Conservation (phyloP, 1,139 yeast genomes). For the Arxiozyma heterogenica region DNA sequence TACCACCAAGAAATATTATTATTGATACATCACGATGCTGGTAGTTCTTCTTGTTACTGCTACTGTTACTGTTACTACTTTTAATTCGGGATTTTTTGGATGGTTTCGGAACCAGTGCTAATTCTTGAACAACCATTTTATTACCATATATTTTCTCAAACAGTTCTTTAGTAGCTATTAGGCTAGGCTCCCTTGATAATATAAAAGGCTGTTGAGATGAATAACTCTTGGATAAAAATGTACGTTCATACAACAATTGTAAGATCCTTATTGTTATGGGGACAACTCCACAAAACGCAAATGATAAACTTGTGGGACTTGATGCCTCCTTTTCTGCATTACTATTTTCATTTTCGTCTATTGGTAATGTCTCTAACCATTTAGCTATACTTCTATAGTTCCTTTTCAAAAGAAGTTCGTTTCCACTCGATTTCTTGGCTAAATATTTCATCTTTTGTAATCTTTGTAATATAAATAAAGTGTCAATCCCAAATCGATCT, state of each 20-base stretch:
- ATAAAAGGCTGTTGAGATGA: constrained; percentile 28
- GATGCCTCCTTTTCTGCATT: constrained; percentile 5
- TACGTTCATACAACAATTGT: constrained; percentile 25
- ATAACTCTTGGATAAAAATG: constrained; percentile 19
- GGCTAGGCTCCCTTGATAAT: constrained; percentile 22
- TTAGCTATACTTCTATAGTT: constrained; percentile 20
- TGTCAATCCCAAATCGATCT: constrained; percentile 26
- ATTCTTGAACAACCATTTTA: constrained; percentile 9
- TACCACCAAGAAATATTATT: constrained; percentile 28
- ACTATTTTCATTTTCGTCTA: constrained; percentile 14
- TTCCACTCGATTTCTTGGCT: constrained; percentile 1
- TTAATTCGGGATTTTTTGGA: constrained; percentile 10
- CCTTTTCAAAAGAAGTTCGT: constrained; percentile 9
- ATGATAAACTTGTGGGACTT: constrained; percentile 22
- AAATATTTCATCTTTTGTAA: constrained; percentile 18
- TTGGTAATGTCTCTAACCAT: constrained; percentile 23
- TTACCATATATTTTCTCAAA: constrained; percentile 21
- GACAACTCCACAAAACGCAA: constrained; percentile 31
- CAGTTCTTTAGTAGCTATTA: constrained; percentile 17
- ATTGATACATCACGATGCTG: constrained; percentile 16
- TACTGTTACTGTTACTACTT: neutral
- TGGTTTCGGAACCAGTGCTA: constrained; percentile 21
- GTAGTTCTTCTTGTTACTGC: neutral
- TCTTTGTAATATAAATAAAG: constrained; percentile 20
- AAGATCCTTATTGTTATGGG: constrained; percentile 26